Base-by-base conservation (phyloP, 257 asterid species). In the Solanum infundibuliforme region DNA sequence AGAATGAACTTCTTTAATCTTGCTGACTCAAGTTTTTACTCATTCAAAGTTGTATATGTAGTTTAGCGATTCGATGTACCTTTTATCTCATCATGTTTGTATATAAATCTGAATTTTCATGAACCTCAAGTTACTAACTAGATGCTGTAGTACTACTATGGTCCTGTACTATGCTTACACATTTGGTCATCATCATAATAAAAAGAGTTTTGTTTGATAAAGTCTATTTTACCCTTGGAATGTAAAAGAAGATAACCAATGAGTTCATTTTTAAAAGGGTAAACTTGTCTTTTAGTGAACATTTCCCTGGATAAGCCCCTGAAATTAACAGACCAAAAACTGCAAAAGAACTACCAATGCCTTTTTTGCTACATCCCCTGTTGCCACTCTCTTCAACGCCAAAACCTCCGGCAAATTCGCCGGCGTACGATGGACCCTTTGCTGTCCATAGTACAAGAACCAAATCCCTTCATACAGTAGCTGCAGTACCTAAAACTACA, bases 361-460 rank as follows among this genome's bases (percentile, higher is more conserved):
- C 88, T 88, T 88, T 39, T 89, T 81, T 90, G 86, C 83, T 91
- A 46, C 90, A 83, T 31, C 85, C 90, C 68, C 72, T 86, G 36
- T 87, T 87, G 82, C 93, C 91, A 88, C 52, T 55, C 52, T 69
- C 87, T 85, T 85, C 88, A 71, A 86, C 74, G 41, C 32, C 46
- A 60, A 83, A 87, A 48, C 72, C 34, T 87, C 86, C 87, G 87
- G 34, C 87, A 82, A 82, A 48, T 29, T 20, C 91, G 2, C 91
- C 89, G 84, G 87, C 89, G 66, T 90, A 88, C 90, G 86, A 86
- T 62, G 55, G 86, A 48, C 21, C 69, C 86, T 52, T 82, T 48
- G 41, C 27, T 48, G 5, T 65, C 69, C n/a, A 48, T 48, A 29
- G 20, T 6, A 35, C 12, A 76, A 62, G 81, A 39, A 91, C 90